Conservation (phyloP, 495 filamentous ascomycete genomes). For the Cladorrhinum samala region DNA sequence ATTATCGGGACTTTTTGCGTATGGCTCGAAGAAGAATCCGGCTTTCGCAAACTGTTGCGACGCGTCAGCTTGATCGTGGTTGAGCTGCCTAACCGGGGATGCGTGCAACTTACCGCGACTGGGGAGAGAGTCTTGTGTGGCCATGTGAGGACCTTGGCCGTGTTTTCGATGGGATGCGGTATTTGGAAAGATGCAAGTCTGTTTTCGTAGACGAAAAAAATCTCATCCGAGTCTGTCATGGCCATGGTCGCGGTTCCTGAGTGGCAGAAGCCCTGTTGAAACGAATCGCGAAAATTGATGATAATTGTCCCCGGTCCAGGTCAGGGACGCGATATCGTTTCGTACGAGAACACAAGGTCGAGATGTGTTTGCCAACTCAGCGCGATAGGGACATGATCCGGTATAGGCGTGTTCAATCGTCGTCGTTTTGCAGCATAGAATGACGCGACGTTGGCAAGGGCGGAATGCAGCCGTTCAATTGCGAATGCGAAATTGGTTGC, state of each 20-base stretch:
- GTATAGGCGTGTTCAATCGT: neutral
- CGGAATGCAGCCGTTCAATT: neutral
- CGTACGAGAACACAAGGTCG: no score
- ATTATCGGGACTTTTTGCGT: constrained; percentile 70
- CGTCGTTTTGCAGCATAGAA: neutral
- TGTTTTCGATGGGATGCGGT: constrained; percentile 40
- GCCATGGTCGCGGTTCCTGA: constrained; percentile 12
- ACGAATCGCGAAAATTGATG: neutral
- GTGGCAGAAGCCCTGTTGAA: no score
- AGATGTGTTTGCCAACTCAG: neutral
- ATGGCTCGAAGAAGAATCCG: constrained; percentile 83
- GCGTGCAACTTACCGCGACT: constrained; percentile 48
- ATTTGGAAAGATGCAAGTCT: constrained; percentile 68
- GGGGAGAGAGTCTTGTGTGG: constrained; percentile 63
- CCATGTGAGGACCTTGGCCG: constrained; percentile 65
- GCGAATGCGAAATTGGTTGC: neutral
- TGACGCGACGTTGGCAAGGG: neutral
- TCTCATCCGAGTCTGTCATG: constrained; percentile 23
- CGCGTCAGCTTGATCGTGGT: constrained; percentile 1
- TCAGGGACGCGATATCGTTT: no score
- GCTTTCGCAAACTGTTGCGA: constrained; percentile 68
- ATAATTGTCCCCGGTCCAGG: no score
- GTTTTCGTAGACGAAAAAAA: constrained; percentile 56
- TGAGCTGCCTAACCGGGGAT: neutral
- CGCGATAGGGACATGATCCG: neutral